Conservation (phyloP, 2,329 filamentous ascomycete species). For the Fonsecaea erecta region DNA sequence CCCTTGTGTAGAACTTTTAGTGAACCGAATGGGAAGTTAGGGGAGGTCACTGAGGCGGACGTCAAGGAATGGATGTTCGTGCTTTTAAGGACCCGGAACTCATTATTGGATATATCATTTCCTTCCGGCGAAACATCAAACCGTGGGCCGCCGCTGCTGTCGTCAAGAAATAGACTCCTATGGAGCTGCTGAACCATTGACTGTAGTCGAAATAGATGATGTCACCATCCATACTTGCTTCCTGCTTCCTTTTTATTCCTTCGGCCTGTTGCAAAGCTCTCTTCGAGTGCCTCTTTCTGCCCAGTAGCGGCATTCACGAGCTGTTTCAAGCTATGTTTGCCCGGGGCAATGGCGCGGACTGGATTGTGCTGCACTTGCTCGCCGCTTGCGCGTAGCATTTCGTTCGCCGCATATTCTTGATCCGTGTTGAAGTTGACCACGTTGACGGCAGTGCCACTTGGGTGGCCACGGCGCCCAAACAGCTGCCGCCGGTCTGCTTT, state of each 20-base stretch:
- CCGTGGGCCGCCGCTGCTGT: background rate
- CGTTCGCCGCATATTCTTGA: conserved; percentile 82
- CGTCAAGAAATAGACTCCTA: background rate
- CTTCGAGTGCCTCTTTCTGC: conserved; percentile 86
- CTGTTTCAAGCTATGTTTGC: conserved; percentile 88
- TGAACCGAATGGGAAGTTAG: no score
- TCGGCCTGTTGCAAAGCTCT: conserved; percentile 83
- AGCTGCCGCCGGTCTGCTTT: conserved; percentile 78
- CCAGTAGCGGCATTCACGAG: conserved; percentile 80
- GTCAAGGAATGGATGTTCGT: background rate
- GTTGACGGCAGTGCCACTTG: conserved; percentile 55
- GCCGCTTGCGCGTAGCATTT: conserved; percentile 71
- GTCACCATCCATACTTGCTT: conserved; percentile 79
- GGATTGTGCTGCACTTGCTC: conserved; percentile 77
- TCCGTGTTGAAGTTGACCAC: conserved; percentile 90
- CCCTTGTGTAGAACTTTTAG: no score
- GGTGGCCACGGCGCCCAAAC: conserved; percentile 67
- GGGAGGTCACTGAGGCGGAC: background rate
- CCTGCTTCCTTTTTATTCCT: conserved; percentile 81
- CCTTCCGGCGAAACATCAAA: background rate
- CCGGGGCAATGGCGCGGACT: conserved; percentile 78
- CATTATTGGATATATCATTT: background rate
- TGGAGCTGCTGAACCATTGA: background rate
- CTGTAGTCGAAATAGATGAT: background rate
- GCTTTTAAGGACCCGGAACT: background rate